phyloP scores from a whole-genome alignment of 2,329 filamentous ascomycete genomes.

The Sarocladium strictum region DNA sequence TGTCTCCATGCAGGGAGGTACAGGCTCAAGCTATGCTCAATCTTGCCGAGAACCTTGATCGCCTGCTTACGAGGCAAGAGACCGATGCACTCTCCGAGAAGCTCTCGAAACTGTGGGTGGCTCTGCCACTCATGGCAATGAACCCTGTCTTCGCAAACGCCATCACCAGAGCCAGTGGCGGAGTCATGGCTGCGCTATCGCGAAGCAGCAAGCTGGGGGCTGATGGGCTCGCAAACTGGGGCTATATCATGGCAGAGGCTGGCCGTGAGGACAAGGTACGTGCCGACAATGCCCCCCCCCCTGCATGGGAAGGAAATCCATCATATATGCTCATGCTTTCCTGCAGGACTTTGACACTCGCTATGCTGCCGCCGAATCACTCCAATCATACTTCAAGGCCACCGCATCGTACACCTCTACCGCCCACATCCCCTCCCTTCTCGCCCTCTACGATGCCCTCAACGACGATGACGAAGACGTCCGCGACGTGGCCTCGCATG shows the following conservation, averaged over 20 bases:
- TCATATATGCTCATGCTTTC: background rate
- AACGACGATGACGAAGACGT: slow-evolving; percentile 93
- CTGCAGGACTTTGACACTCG: slow-evolving; percentile 60
- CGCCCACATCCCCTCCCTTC: slow-evolving; percentile 48
- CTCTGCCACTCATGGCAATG: slow-evolving; percentile 29
- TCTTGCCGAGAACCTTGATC: slow-evolving; percentile 40
- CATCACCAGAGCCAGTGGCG: slow-evolving; percentile 40
- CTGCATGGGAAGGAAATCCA: background rate
- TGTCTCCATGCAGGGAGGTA: slow-evolving; percentile 35
- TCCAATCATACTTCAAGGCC: slow-evolving; percentile 42
- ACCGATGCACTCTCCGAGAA: slow-evolving; percentile 15
- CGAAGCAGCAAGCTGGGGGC: slow-evolving; percentile 14
- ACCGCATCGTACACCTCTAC: slow-evolving; percentile 18
- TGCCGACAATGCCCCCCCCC: too few relatives aligned
- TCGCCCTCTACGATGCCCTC: slow-evolving; percentile 68
- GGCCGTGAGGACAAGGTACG: slow-evolving; percentile 42
- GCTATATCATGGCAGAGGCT: slow-evolving; percentile 41
- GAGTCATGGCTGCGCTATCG: slow-evolving; percentile 31
- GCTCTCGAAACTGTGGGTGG: slow-evolving; percentile 35
- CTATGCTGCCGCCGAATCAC: slow-evolving; percentile 50
- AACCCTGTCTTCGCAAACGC: slow-evolving; percentile 46
- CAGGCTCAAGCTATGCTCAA: slow-evolving; percentile 41
- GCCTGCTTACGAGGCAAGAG: slow-evolving; percentile 22
- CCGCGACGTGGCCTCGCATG: slow-evolving; percentile 55
- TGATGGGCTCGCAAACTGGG: slow-evolving; percentile 35